Evolutionary conservation across 2,329 filamentous ascomycete species (phyloP).

Genomic region (Leptodontidium sp.): DNA sequence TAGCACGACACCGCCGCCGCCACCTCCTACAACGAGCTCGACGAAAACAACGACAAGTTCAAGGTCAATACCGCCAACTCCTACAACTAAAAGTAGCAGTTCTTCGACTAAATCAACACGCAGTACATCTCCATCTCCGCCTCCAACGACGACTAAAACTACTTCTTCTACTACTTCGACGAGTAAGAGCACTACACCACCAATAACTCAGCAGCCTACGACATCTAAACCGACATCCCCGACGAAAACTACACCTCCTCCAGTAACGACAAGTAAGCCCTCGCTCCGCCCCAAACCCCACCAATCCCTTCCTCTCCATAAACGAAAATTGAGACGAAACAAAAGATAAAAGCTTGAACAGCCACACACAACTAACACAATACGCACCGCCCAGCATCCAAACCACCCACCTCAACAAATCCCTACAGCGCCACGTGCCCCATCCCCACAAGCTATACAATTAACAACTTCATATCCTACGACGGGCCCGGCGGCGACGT

Average conservation of each 20-base stretch:
- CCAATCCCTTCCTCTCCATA: background rate
- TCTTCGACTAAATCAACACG: slow-evolving; percentile 14
- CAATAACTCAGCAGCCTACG: slow-evolving; percentile 7
- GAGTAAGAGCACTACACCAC: background rate
- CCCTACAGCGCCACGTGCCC: slow-evolving; percentile 14
- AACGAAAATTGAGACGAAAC: too few relatives aligned
- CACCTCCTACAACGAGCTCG: background rate
- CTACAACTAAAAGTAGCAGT: slow-evolving; percentile 4
- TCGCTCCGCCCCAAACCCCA: background rate
- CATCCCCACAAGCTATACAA: slow-evolving; percentile 16
- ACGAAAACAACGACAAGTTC: background rate
- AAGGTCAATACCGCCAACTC: slow-evolving; percentile 7
- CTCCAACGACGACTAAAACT: slow-evolving; percentile 1
- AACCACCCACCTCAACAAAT: slow-evolving; percentile 5
- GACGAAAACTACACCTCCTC: background rate
- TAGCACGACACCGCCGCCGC: background rate
- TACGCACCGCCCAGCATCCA: background rate
- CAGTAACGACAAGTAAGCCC: slow-evolving; percentile 1
- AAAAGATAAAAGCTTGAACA: too few relatives aligned
- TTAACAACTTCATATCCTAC: slow-evolving; percentile 21
- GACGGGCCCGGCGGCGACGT: slow-evolving; percentile 19
- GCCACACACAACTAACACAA: too few relatives aligned
- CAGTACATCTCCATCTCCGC: background rate
- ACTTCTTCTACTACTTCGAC: background rate
- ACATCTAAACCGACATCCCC: background rate